A percentile compares a stretch with the other conserved stretches of the same genome.
phyloP scores from a whole-genome alignment of 164 flowering plant species.

The Paratinospora sagittata region DNA sequence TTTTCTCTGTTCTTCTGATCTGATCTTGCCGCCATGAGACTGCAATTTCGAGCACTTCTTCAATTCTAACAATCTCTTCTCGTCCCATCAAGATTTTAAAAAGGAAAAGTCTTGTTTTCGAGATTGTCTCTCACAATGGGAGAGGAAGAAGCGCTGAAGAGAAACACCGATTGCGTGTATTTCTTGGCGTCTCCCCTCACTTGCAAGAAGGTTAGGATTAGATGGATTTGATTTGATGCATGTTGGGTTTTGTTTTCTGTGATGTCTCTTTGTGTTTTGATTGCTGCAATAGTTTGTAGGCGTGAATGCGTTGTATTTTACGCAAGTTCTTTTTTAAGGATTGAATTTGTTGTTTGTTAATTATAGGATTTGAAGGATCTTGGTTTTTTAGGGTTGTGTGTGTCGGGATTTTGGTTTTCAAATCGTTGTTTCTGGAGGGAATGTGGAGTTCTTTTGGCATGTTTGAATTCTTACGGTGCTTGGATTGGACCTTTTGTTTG shows the following conservation, averaged over 20 bases:
- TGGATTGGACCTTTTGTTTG: background rate
- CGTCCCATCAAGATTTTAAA: no score
- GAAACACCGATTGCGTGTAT: constrained; percentile 77
- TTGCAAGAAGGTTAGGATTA: constrained; percentile 60
- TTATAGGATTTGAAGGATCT: constrained; percentile 5
- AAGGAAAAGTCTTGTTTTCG: background rate
- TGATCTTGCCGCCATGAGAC: constrained; percentile 1
- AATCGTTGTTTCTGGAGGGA: background rate
- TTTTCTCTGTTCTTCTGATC: constrained; percentile 3
- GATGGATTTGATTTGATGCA: background rate
- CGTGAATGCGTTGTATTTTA: background rate
- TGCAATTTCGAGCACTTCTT: constrained; percentile 2
- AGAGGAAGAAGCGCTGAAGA: constrained; percentile 46
- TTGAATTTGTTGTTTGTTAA: background rate
- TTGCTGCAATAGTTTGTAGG: background rate
- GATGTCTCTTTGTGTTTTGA: background rate
- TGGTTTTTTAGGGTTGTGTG: constrained; percentile 7
- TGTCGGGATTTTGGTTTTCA: background rate
- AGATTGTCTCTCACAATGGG: constrained; percentile 31
- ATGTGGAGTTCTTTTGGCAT: background rate
- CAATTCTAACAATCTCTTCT: background rate
- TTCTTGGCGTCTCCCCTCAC: constrained; percentile 92
- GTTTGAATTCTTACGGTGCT: background rate
- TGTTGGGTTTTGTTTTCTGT: background rate
- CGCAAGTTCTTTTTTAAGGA: background rate